Evolutionary conservation across 2,329 filamentous ascomycete genomes (phyloP).

Genomic region (Mycosphaerella sp.): DNA sequence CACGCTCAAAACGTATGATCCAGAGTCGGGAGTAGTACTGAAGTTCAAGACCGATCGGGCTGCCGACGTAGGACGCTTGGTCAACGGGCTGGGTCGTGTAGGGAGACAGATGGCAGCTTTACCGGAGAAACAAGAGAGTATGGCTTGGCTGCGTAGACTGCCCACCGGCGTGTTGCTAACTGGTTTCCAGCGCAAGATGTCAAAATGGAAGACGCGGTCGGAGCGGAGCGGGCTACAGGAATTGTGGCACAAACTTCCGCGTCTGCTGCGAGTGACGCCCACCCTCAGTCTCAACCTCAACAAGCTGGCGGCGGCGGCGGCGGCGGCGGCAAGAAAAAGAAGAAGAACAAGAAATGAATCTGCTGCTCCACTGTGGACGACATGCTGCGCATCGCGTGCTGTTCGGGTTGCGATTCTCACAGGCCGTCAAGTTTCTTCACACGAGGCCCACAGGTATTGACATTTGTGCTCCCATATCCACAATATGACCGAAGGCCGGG

Average conservation of each 20-base stretch:
- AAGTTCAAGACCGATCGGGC: constrained; percentile 91
- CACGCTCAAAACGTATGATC: constrained; percentile 84
- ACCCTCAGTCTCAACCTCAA: constrained; percentile 8
- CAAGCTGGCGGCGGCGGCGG: constrained; percentile 22
- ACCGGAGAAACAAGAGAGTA: constrained; percentile 40
- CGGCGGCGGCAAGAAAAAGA: constrained; percentile 43
- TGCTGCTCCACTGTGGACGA: not conserved
- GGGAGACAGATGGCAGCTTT: constrained; percentile 56
- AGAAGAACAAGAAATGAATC: constrained; percentile 41
- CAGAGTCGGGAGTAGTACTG: constrained; percentile 69
- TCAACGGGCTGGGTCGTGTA: constrained; percentile 68
- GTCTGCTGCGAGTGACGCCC: constrained; percentile 15
- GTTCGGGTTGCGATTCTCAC: not conserved
- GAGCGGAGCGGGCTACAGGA: constrained; percentile 25
- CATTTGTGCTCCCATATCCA: constrained; percentile 15
- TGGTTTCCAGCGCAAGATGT: constrained; percentile 24
- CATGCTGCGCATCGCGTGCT: not conserved
- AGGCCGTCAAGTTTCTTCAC: not conserved
- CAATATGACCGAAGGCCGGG: constrained; percentile 15
- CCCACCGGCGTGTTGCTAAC: constrained; percentile 4
- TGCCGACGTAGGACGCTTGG: constrained; percentile 77
- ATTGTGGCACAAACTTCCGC: constrained; percentile 10
- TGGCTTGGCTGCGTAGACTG: not conserved
- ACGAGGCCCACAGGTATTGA: constrained; percentile 1
- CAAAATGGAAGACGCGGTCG: constrained; percentile 30